Evolutionary conservation across 2,329 filamentous ascomycete species (phyloP), one percentile per base, ranked within the genome.

Genomic region (Paraconiothyrium brasiliense): DNA sequence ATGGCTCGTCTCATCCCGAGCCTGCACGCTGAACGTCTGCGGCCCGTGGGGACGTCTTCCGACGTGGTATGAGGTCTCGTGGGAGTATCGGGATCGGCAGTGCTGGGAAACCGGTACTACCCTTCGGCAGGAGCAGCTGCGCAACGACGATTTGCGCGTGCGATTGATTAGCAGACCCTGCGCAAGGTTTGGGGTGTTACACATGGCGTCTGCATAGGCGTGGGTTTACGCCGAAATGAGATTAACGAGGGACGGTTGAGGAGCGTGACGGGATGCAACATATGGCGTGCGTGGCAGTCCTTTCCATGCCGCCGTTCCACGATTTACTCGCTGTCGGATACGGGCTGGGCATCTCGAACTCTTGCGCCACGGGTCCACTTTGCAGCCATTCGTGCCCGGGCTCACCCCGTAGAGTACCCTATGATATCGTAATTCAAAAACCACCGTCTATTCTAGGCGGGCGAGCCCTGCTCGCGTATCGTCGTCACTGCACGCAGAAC

Each of bases 261-360:
- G 13, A 46, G 32, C 20, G 51, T n/a, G n/a, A 39, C 71, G 60
- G 70, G 76, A 72, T 30, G 84, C 81, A 20, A 69, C 71, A 60
- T 70, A 76, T 72, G 32, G 84, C 81, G 76, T 85, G 83, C 58
- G 84, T 85, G n/a, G 84, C 84, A n/a, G 82, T 84, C 27, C 83
- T 76, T 1, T 84, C 84, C 74, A 86, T 78, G 1, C 80, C 79
- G 1, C 84, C 84, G 69, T 85, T 85, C 84, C 84, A 86, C 83
- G 83, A 85, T 71, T 86, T 85, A 66, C 81, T 84, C 1, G 84
- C 81, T 0, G 84, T 85, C 22, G 85, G 69, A 30, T 81, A 82
- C 11, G 84, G 84, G 63, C 83, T 85, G 69, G 85, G 83, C 14
- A 86, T 75, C 35, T 82, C 74, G 60, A 86, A 85, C 37, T 83